Conservation (phyloP, 306 rosid species). For the Cucurbita pepo region DNA sequence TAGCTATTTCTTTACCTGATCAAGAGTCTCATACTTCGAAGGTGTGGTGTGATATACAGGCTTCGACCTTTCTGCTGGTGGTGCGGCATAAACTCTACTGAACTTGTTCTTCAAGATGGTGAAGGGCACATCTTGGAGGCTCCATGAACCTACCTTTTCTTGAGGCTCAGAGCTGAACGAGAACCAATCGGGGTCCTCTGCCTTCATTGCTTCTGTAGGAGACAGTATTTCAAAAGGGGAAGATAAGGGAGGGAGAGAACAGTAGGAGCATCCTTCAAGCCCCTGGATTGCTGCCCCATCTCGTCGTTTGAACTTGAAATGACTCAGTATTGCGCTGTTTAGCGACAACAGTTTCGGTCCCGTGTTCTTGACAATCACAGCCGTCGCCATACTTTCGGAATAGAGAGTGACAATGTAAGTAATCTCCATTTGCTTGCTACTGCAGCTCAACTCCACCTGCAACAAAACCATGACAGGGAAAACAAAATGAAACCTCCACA, state of each 20-base stretch:
- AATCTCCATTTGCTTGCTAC: constrained; percentile 35
- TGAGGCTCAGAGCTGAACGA: constrained; percentile 47
- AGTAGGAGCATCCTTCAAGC: constrained; percentile 49
- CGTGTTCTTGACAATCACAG: constrained; percentile 55
- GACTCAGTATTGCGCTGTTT: constrained; percentile 60
- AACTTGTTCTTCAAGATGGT: constrained; percentile 71
- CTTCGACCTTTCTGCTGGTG: constrained; percentile 65
- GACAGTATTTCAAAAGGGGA: constrained; percentile 63
- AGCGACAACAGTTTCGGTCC: constrained; percentile 43
- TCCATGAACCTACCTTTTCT: constrained; percentile 53
- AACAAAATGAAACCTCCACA: not conserved
- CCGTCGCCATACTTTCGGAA: constrained; percentile 84
- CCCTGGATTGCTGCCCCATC: constrained; percentile 68
- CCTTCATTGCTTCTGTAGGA: constrained; percentile 54
- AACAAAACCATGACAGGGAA: not conserved
- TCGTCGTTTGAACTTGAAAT: constrained; percentile 57
- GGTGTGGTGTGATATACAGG: constrained; percentile 57
- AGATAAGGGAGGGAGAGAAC: constrained; percentile 51
- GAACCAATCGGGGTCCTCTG: constrained; percentile 39
- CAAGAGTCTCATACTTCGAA: constrained; percentile 74
- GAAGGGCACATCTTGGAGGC: constrained; percentile 43
- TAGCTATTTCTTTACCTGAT: constrained; percentile 45
- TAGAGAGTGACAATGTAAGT: constrained; percentile 65
- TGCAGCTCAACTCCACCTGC: constrained; percentile 42
- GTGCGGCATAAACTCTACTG: constrained; percentile 80